Base-by-base conservation (phyloP, 306 rosid species). In the Begonia peltatifolia region DNA sequence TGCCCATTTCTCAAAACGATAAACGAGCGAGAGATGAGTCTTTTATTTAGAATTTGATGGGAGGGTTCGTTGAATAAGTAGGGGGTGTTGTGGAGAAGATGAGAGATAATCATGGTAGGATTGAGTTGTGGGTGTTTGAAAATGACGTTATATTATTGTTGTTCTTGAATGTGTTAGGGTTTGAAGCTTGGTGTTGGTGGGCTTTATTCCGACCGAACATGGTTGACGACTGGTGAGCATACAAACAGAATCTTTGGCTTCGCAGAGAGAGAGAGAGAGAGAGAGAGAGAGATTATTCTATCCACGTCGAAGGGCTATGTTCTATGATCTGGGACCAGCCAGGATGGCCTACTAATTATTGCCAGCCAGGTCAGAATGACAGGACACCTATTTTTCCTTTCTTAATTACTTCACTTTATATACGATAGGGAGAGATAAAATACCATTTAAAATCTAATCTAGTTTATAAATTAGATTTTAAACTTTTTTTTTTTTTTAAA, bases 201-300 rank as follows among this genome's bases (percentile, higher is more conserved):
- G 94, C 70, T 78, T 76, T 79, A 57, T 78, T 74, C 83, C 84
- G 89, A 79, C 93, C 84, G 68, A 60, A 55, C 70, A 73, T 74
- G 67, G 72, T 63, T 73, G 70, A 63, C 52, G 75, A 70, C 66
- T 18, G 35, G 6, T 25, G 65, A 62, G 57, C 41, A 63, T 42
- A 58, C 47, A 52, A 62, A 73, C 54, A 20, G 60, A 76, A 73
- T 76, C 62, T 70, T 66, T 12, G 35, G 53, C 53, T 63, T 63
- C 54, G 50, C 57, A 61, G 58, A 62, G 20, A 67, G 47, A 25
- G 46, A 50, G 56, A 46, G 18, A 12, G 42, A 48, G 54, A 47
- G 44, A 51, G 56, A 48, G 58, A 69, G 16, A 51, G 42, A 57
- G 20, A 59, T 59, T 47, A 52, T 42, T 49, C 13, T 55, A 63